Evolutionary conservation across 2,329 filamentous ascomycete species (phyloP).

Genomic region (Pseudopyrenochaeta lycopersici): DNA sequence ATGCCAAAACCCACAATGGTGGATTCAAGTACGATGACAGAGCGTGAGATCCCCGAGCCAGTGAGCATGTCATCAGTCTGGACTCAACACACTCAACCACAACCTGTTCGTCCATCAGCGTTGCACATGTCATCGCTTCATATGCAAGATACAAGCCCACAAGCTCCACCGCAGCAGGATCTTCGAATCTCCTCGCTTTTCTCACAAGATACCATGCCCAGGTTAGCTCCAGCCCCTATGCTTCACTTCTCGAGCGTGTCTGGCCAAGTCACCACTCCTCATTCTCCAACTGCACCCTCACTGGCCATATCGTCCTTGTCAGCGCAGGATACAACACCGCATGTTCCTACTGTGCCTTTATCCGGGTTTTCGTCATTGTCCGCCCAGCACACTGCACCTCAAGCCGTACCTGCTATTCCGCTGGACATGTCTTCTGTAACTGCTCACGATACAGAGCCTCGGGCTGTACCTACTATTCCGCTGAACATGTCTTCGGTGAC

Average conservation of each 20-base stretch:
- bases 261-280: conserved; percentile 35
- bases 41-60: conserved; percentile 60
- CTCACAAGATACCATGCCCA: conserved; percentile 33
- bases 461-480: conserved; percentile 16
- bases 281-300: conserved; percentile 19
- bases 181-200: conserved; percentile 34
- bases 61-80: conserved; percentile 38
- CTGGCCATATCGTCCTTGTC: conserved; percentile 27
- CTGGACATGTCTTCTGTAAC: conserved; percentile 34
- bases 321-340: conserved; percentile 35
- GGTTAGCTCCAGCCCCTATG: conserved; percentile 17
- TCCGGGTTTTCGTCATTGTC: conserved; percentile 30
- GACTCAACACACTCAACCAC: conserved; percentile 38
- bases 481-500: conserved; percentile 34
- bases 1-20: conserved; percentile 59
- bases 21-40: conserved; percentile 70
- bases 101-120: conserved; percentile 21
- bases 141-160: conserved; percentile 37
- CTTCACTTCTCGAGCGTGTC: conserved; percentile 38
- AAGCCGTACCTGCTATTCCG: conserved; percentile 15
- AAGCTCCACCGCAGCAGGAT: conserved; percentile 17
- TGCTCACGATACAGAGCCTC: conserved; percentile 32
- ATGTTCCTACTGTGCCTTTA: conserved; percentile 15
- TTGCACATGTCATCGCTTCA: conserved; percentile 38
- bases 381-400: conserved; percentile 32